Percentiles rank a stretch among this genome's conserved stretches.
These are phyloP conservation scores for Penicillium steckii DNA, from an alignment of 495 filamentous ascomycete species.

Conservation along the genomic window DNA sequence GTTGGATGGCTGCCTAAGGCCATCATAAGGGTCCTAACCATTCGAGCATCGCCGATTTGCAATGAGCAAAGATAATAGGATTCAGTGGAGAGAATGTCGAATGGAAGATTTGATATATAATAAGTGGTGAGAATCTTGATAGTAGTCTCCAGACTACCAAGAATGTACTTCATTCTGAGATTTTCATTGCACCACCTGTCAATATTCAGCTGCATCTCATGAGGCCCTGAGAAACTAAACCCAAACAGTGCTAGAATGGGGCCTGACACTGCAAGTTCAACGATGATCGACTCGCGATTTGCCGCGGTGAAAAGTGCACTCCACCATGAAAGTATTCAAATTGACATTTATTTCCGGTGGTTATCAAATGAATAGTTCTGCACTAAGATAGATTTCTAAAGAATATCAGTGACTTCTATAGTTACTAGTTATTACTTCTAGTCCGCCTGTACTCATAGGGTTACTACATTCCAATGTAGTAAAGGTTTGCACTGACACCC, in stretches of 20 bases:
- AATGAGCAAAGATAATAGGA: neutral
- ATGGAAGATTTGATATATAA: neutral
- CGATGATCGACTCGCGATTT: slow-evolving; percentile 3
- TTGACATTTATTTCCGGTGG: too few relatives aligned
- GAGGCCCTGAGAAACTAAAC: slow-evolving; percentile 1
- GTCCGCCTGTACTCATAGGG: too few relatives aligned
- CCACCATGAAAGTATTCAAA: too few relatives aligned
- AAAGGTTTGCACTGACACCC: too few relatives aligned
- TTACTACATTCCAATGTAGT: too few relatives aligned
- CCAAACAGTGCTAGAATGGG: slow-evolving; percentile 5
- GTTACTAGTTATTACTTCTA: too few relatives aligned
- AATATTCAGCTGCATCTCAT: neutral
- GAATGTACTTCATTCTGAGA: neutral
- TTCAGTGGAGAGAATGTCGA: neutral
- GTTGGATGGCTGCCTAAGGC: neutral
- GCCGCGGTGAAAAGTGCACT: neutral
- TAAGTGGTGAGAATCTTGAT: too few relatives aligned
- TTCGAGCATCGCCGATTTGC: neutral
- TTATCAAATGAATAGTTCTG: too few relatives aligned
- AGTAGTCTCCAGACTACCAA: neutral
- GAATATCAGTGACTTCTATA: too few relatives aligned
- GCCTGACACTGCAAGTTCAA: neutral
- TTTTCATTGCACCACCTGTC: neutral
- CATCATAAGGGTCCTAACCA: neutral
- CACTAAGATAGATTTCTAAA: too few relatives aligned